Base-by-base conservation (phyloP, 192 early-diverging fungal genomes). In the Piromyces sp. region DNA sequence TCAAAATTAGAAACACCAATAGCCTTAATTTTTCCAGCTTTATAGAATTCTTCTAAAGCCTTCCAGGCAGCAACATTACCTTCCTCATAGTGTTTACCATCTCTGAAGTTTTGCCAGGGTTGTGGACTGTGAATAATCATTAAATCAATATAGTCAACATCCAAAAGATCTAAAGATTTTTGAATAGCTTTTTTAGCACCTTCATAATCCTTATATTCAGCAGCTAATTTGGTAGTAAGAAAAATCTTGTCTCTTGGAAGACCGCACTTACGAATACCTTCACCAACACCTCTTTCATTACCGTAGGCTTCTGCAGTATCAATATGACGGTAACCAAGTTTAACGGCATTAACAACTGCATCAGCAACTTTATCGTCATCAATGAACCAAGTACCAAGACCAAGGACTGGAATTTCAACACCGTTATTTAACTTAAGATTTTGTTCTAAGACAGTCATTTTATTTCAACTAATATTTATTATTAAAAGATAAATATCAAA, bases 221-320 rank as follows among this genome's bases (percentile, higher is more conserved):
- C 90, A 92, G 92, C 93, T 22, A 93, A 85, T 82, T 93, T 93
- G 5, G 91, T 92, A n/a, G 91, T 92, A 28, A 93, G 83, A 83
- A 89, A 93, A 38, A 93, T 86, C 81, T 91, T 29, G 1, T 86
- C 84, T 36, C 89, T 84, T n/a, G 88, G 86, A 40, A 88, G 82
- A 40, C 86, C 86, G 80, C 84, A 86, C 15, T 30, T n/a, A 19
- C 31, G 79, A 29, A 28, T 9, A 79, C 51, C 30, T 16, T 28
- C 33, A 30, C 84, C 84, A 29, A 83, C 81, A 38, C 82, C 81
- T n/a, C 14, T 38, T 33, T 81, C 83, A 80, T 81, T 82, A 30
- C 51, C 81, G 37, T 89, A 90, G 0, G 38, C 22, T 28, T 85
- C 22, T 33, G 89, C 89, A 0, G 89, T 90, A 80, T 90, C 89